Conservation (phyloP, 176 grass and related monocot genomes). For the Zizania latifolia region DNA sequence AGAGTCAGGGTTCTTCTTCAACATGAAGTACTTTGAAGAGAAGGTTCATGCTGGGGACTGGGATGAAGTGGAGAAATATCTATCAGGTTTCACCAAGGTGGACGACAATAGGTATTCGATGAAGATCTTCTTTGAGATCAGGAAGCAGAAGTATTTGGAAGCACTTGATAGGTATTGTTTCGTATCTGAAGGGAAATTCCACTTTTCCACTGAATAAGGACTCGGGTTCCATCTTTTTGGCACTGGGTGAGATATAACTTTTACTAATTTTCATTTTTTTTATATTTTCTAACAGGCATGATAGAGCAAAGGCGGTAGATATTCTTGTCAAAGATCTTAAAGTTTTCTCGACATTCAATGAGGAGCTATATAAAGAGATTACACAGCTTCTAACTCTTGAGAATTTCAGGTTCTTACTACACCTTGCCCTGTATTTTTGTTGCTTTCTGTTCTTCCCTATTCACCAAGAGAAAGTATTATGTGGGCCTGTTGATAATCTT, state of each 20-base stretch:
- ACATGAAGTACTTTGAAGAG: slow-evolving; percentile 94
- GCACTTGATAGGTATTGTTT: slow-evolving; percentile 73
- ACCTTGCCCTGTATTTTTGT: neutral
- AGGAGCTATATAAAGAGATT: slow-evolving; percentile 98
- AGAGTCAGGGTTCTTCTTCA: slow-evolving; percentile 92
- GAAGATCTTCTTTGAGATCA: slow-evolving; percentile 99
- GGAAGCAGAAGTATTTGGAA: slow-evolving; percentile 99
- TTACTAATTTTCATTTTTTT: neutral
- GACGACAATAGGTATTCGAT: slow-evolving; percentile 99
- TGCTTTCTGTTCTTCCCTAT: slow-evolving; percentile 1
- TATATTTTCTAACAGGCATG: slow-evolving; percentile 63
- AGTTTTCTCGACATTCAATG: slow-evolving; percentile 97
- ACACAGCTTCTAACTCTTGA: slow-evolving; percentile 96
- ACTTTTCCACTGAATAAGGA: neutral
- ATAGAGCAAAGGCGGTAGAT: slow-evolving; percentile 90
- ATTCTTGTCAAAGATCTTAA: slow-evolving; percentile 97
- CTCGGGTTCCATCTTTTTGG: neutral
- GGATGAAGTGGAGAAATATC: slow-evolving; percentile 95
- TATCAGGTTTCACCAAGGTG: slow-evolving; percentile 95
- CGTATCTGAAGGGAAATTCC: neutral
- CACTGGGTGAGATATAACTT: neutral
- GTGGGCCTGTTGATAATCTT: neutral
- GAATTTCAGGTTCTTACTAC: slow-evolving; percentile 70
- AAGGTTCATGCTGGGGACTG: slow-evolving; percentile 83
- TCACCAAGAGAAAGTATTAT: neutral